A percentile compares a stretch with the other conserved stretches of the same genome.
Conservation (phyloP, 306 rosid species). For the Vigna nakashimae region DNA sequence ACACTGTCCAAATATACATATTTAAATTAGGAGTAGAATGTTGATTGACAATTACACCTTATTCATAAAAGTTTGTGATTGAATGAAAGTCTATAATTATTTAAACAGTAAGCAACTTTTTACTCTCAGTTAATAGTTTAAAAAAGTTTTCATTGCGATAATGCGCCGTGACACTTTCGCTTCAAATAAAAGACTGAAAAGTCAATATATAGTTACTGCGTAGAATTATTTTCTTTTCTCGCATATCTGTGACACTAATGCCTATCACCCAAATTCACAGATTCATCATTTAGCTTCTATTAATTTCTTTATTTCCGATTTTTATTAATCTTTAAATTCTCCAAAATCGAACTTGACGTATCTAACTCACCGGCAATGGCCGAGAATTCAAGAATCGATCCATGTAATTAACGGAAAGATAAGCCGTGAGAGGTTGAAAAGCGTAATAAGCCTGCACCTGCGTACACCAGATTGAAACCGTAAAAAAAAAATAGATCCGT, state of each 20-base stretch:
- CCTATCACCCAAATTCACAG: slow-evolving; percentile 16
- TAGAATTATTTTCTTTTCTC: slow-evolving; percentile 13
- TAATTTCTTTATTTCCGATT: not conserved
- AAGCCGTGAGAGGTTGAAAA: slow-evolving; percentile 92
- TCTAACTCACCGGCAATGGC: slow-evolving; percentile 79
- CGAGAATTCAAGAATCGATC: slow-evolving; percentile 88
- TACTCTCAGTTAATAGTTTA: not conserved
- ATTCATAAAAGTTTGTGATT: too few relatives aligned
- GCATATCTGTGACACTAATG: slow-evolving; percentile 8
- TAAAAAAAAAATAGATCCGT: not conserved
- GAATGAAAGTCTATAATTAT: too few relatives aligned
- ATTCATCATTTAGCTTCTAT: not conserved
- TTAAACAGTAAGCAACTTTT: too few relatives aligned
- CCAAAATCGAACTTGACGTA: slow-evolving; percentile 21
- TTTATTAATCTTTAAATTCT: not conserved
- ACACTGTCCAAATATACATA: slow-evolving; percentile 20
- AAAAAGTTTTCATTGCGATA: not conserved
- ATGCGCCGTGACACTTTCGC: slow-evolving; percentile 14
- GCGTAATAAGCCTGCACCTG: slow-evolving; percentile 79
- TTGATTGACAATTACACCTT: too few relatives aligned
- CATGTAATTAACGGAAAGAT: slow-evolving; percentile 92
- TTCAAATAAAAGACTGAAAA: slow-evolving; percentile 45
- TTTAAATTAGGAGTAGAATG: not conserved
- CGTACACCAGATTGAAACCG: slow-evolving; percentile 26
- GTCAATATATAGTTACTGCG: slow-evolving; percentile 58